Evolutionary conservation across 2,329 filamentous ascomycete species (phyloP).

Genomic region (Tolypocladium endophyticum): DNA sequence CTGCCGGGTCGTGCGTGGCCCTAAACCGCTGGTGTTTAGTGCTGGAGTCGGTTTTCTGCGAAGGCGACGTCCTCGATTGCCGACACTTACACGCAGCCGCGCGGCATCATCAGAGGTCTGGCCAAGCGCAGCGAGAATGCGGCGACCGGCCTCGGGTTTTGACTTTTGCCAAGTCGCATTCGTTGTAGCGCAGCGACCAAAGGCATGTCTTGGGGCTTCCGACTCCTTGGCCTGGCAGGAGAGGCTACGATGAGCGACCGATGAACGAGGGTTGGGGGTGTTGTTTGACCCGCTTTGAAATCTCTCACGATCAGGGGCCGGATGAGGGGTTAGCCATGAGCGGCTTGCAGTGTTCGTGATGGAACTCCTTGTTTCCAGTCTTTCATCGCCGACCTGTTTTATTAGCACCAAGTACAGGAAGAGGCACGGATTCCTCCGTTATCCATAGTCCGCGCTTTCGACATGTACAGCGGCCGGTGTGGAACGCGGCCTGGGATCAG

Average conservation of each 20-base stretch:
- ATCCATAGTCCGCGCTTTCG: neutral
- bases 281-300: neutral
- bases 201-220: too few species aligned
- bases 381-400: neutral
- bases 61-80: neutral
- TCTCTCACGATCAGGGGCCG: neutral
- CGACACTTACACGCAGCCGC: neutral
- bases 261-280: neutral
- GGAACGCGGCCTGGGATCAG: neutral
- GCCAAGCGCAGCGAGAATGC: neutral
- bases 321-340: neutral
- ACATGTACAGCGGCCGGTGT: neutral
- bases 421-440: neutral
- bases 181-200: neutral
- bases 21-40: neutral
- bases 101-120: neutral
- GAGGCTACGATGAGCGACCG: neutral
- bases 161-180: neutral
- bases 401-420: neutral
- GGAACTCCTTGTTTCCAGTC: neutral
- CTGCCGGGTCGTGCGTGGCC: neutral
- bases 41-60: neutral
- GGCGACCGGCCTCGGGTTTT: neutral
- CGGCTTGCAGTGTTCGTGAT: neutral
- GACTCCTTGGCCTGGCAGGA: neutral